phyloP scores from a whole-genome alignment of 129 eudicot species.

The Artemisia argyi region DNA sequence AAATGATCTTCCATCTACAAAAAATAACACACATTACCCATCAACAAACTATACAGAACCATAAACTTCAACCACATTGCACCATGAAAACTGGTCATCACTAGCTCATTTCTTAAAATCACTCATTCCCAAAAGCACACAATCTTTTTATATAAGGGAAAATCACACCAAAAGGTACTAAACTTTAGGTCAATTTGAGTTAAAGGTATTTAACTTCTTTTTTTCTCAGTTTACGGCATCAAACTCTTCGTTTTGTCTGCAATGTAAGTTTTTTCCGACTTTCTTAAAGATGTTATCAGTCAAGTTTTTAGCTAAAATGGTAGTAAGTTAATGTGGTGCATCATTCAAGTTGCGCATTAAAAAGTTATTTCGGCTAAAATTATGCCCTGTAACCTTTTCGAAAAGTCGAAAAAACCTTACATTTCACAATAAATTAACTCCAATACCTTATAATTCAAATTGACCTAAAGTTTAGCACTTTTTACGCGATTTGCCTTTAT shows the following conservation, averaged over 20 bases:
- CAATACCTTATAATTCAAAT: neutral
- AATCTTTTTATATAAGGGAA: neutral
- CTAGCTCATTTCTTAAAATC: neutral
- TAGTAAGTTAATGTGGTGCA: too few relatives aligned
- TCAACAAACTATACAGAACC: neutral
- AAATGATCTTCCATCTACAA: constrained; percentile 61
- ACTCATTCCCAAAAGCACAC: too few relatives aligned
- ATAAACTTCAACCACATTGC: constrained; percentile 4
- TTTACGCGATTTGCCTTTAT: neutral
- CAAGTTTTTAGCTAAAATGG: too few relatives aligned
- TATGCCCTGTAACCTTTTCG: too few relatives aligned
- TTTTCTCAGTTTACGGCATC: neutral
- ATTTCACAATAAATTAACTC: neutral
- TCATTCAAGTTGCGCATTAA: too few relatives aligned
- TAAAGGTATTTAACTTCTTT: neutral
- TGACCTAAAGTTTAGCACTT: neutral
- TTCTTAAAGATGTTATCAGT: neutral
- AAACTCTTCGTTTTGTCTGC: neutral
- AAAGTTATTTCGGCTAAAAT: too few relatives aligned
- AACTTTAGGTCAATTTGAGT: neutral
- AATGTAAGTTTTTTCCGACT: neutral
- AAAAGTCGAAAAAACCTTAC: neutral
- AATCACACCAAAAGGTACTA: neutral
- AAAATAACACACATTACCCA: neutral
- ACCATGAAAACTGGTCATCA: neutral